phyloP scores from a whole-genome alignment of 2,329 filamentous ascomycete species.

The Monilinia polystroma region DNA sequence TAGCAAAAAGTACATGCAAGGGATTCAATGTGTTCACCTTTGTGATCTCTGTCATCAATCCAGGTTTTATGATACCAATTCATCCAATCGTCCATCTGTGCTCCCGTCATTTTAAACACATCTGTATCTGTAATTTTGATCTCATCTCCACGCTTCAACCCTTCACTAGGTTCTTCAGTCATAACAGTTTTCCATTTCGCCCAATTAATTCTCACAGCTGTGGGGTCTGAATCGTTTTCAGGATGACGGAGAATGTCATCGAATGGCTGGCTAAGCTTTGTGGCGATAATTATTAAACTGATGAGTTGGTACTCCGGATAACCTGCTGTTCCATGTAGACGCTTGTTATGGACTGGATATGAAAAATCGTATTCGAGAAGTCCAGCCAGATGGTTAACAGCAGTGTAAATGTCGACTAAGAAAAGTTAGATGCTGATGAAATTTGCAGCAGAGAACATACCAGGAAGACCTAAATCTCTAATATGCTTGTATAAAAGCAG shows the following conservation, averaged over 20 bases:
- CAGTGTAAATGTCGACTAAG: conserved; percentile 62
- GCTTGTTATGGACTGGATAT: conserved; percentile 51
- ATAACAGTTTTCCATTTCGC: conserved; percentile 60
- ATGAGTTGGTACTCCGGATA: conserved; percentile 76
- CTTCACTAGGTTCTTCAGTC: conserved; percentile 35
- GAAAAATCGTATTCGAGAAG: conserved; percentile 52
- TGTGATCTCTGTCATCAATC: conserved; percentile 48
- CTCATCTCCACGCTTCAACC: conserved; percentile 47
- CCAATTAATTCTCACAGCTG: conserved; percentile 70
- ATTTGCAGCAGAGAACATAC: conserved; percentile 47
- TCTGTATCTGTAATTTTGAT: conserved; percentile 59
- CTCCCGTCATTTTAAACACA: conserved; percentile 58
- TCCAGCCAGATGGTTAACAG: conserved; percentile 53
- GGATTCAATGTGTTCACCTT: conserved; percentile 38
- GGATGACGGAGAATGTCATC: conserved; percentile 55
- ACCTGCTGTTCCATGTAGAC: conserved; percentile 49
- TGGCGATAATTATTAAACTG: conserved; percentile 68
- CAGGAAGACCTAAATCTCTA: conserved; percentile 70
- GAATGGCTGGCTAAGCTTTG: conserved; percentile 79
- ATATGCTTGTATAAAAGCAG: conserved; percentile 69
- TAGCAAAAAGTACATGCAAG: conserved; percentile 4
- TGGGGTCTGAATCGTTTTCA: conserved; percentile 53
- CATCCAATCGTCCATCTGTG: conserved; percentile 71
- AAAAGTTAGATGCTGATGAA: conserved; percentile 34
- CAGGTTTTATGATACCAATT: conserved; percentile 74